Evolutionary conservation across 2,329 filamentous ascomycete species (phyloP), one percentile per base, ranked within the genome.

Genomic region (Setomelanomma holmii): DNA sequence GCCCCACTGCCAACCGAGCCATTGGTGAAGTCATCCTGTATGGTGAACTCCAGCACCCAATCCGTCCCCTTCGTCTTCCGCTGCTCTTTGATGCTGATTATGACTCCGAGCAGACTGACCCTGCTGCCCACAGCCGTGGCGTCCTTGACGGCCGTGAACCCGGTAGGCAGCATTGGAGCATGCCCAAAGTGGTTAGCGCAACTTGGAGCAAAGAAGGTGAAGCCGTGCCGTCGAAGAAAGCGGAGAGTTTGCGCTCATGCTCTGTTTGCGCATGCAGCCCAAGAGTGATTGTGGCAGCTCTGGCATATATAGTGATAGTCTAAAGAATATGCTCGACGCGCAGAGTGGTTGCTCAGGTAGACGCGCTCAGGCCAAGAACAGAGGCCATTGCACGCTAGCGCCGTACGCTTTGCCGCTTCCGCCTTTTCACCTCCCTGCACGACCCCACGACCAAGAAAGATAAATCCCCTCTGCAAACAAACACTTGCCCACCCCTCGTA

Each of bases 31-130:
- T 69, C 58, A 59, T 80, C 78, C 46, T 75, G 68, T 10, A 80
- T 56, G 19, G 60, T 71, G 60, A 79, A 74, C 12, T 74, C 71
- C 6, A 69, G 40, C 17, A 34, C 39, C 72, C 58, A 74, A 81
- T 89, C 87, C 20, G 70, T 64, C 19, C 83, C 81, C 47, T 55
- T 76, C 1, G 86, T 86, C 10, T 69, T 49, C 0, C 85, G 83
- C 1, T 79, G 73, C 50, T 42, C 51, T n/a, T 84, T 80, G 42
- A 80, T 81, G 61, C 93, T 89, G 45, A 85, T 84, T 3, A 93
- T 83, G 4, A 93, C 74, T 1, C 91, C 92, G 44, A 91, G 82
- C 35, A 95, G 75, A 73, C 79, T 88, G 57, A 87, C 77, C 5
- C 49, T 22, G 67, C 21, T 60, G 14, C 7, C 58, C 11, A 72